Evolutionary conservation across 495 filamentous ascomycete species (phyloP), one percentile per base, ranked within the genome.

Genomic region (Entonaema liquescens): DNA sequence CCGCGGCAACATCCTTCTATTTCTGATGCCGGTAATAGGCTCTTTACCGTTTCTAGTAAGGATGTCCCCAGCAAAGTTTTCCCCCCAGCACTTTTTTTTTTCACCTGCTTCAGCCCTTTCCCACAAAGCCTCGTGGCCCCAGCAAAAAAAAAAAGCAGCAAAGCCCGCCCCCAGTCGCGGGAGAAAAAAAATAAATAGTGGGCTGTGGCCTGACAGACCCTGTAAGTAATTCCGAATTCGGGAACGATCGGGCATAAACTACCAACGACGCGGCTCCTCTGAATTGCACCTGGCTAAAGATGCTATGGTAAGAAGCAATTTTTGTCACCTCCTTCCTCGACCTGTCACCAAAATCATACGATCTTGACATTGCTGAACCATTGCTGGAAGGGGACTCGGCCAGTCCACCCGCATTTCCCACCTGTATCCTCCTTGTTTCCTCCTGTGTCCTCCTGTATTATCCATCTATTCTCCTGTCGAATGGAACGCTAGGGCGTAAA

Each of bases 141-240:
- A 33, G 29, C 29, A 31, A 31, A 31, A 31, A 31, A 7, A 3
- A 31, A 7, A 31, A 31, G 29, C 42, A 47, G 42, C 42, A 47
- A 11, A 47, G 17, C 19, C 42, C 35, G 29, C 29, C 55, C 44
- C 50, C 55, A 36, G 59, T 56, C 38, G 28, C 55, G 57, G 58
- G 26, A 42, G 33, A 47, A 61, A 62, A 62, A 65, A 66, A 73
- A 73, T 38, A 73, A 73, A 73, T 49, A 73, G 71, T 73, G 71
- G 71, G 66, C 35, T 62, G 66, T 73, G 71, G 71, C 67, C 57
- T 73, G 71, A 73, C 67, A 58, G 12, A 38, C 61, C 71, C 71
- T 67, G 67, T 72, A 68, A 72, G 65, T 55, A 13, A 59, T 68
- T 65, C 71, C 71, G 58, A 66, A 70, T 66, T 70, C 66, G 71